Evolutionary conservation across 2,329 filamentous ascomycete species (phyloP).

Genomic region (Fusarium poae): DNA sequence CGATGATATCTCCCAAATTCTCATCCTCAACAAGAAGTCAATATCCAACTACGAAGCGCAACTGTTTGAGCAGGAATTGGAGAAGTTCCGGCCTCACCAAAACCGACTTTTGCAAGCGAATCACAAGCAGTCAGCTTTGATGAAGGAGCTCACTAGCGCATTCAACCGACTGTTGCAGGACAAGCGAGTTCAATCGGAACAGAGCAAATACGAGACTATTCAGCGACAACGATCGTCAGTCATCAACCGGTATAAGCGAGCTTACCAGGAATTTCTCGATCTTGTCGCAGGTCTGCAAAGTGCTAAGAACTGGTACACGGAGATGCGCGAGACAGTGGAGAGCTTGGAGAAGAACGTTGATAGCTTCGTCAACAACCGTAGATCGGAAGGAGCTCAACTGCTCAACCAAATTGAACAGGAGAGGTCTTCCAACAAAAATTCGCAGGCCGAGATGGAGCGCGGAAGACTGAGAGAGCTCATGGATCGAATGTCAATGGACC

Average conservation of each 20-base stretch:
- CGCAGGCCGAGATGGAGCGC: slow-evolving; percentile 84
- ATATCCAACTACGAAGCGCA: slow-evolving; percentile 92
- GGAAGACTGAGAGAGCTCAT: slow-evolving; percentile 89
- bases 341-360: slow-evolving; percentile 96
- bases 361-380: slow-evolving; percentile 93
- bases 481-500: slow-evolving; percentile 95
- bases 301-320: slow-evolving; percentile 92
- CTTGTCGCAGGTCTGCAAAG: slow-evolving; percentile 86
- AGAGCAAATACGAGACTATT: slow-evolving; percentile 93
- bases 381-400: slow-evolving; percentile 90
- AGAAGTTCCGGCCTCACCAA: slow-evolving; percentile 95
- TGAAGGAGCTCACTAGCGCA: slow-evolving; percentile 91
- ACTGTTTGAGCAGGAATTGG: slow-evolving; percentile 94
- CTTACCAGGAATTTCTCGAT: slow-evolving; percentile 93
- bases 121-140: slow-evolving; percentile 92
- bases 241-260: slow-evolving; percentile 87
- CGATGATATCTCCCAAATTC: slow-evolving; percentile 96
- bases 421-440: slow-evolving; percentile 70
- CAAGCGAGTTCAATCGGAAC: slow-evolving; percentile 91
- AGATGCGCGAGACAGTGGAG: slow-evolving; percentile 95
- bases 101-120: slow-evolving; percentile 91
- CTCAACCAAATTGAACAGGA: slow-evolving; percentile 89
- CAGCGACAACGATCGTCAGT: slow-evolving; percentile 85
- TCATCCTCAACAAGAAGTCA: slow-evolving; percentile 98
- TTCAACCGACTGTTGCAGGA: slow-evolving; percentile 93